Conservation (phyloP, 1,284 basidiomycete species). For the Ganoderma leucocontextum region DNA sequence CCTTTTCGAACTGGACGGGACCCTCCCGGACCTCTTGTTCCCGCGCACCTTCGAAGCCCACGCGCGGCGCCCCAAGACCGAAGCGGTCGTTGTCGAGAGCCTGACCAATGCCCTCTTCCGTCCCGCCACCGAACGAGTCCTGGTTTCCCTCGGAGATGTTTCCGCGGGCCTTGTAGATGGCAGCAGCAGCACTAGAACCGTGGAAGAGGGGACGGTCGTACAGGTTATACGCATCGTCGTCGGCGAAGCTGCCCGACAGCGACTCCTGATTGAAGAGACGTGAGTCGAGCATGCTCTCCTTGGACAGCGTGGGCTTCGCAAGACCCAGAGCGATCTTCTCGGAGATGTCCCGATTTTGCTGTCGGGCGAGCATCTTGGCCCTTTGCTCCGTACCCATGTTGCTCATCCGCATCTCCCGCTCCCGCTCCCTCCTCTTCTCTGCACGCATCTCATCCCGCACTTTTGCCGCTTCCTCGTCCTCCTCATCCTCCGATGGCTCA, state of each 20-base stretch:
- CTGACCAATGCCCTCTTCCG: conserved; percentile 91
- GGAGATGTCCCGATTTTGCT: conserved; percentile 98
- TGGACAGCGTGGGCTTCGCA: conserved; percentile 94
- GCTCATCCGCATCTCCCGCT: conserved; percentile 98
- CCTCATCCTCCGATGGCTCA: conserved; percentile 59
- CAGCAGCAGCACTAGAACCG: conserved; percentile 94
- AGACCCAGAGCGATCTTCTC: conserved; percentile 98
- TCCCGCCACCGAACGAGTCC: conserved; percentile 92
- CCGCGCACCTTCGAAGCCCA: conserved; percentile 90
- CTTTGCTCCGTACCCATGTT: conserved; percentile 99
- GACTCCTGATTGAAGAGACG: conserved; percentile 97
- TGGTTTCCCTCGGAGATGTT: conserved; percentile 87
- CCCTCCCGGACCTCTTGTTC: conserved; percentile 88
- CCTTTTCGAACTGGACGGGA: conserved; percentile 99
- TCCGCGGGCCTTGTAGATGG: conserved; percentile 95
- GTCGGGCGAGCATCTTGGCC: conserved; percentile 92
- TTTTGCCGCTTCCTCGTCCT: conserved; percentile 87
- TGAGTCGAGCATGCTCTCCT: conserved; percentile 97
- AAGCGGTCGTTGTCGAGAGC: conserved; percentile 96
- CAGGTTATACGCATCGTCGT: conserved; percentile 92
- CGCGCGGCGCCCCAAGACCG: conserved; percentile 83
- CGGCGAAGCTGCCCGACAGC: conserved; percentile 82
- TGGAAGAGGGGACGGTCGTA: conserved; percentile 97
- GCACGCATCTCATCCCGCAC: conserved; percentile 91
- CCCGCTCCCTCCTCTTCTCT: conserved; percentile 93